Evolutionary conservation across 2,329 filamentous ascomycete genomes (phyloP).

Genomic region (Xylariaceae sp.): DNA sequence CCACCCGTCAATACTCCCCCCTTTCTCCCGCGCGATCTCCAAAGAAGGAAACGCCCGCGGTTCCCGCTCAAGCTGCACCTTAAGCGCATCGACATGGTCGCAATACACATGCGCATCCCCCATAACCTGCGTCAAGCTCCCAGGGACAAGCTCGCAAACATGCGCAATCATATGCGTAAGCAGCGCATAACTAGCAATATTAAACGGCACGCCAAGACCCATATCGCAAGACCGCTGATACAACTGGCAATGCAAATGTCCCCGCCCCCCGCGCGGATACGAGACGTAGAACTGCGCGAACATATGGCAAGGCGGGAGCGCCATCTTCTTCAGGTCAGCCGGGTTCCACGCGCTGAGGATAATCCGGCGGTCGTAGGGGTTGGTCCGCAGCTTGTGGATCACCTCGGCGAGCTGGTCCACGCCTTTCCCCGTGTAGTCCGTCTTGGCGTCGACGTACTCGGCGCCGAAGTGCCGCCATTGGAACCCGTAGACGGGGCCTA

Average conservation of each 20-base stretch:
- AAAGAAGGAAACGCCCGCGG: conserved; percentile 78
- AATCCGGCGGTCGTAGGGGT: conserved; percentile 84
- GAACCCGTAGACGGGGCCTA: conserved; percentile 96
- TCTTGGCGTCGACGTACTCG: conserved; percentile 71
- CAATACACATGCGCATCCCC: conserved; percentile 96
- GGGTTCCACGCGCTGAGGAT: conserved; percentile 95
- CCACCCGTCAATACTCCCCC: conserved; percentile 85
- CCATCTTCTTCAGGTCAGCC: conserved; percentile 68
- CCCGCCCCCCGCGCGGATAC: conserved; percentile 54
- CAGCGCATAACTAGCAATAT: conserved; percentile 91
- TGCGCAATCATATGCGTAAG: conserved; percentile 94
- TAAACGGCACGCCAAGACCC: conserved; percentile 95
- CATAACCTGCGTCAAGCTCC: conserved; percentile 90
- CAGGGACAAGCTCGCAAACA: conserved; percentile 77
- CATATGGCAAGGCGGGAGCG: conserved; percentile 76
- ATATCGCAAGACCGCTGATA: conserved; percentile 97
- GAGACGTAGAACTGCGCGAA: conserved; percentile 78
- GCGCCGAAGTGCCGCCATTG: conserved; percentile 99
- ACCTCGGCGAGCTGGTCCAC: conserved; percentile 91
- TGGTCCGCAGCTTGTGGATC: conserved; percentile 77
- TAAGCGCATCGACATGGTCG: conserved; percentile 85
- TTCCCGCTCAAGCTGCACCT: conserved; percentile 73
- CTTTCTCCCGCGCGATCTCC: conserved; percentile 63
- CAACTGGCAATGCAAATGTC: conserved; percentile 77
- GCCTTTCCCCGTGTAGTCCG: conserved; percentile 82